Base-by-base conservation (phyloP, 2,329 filamentous ascomycete species). In the Calonectria naviculata region DNA sequence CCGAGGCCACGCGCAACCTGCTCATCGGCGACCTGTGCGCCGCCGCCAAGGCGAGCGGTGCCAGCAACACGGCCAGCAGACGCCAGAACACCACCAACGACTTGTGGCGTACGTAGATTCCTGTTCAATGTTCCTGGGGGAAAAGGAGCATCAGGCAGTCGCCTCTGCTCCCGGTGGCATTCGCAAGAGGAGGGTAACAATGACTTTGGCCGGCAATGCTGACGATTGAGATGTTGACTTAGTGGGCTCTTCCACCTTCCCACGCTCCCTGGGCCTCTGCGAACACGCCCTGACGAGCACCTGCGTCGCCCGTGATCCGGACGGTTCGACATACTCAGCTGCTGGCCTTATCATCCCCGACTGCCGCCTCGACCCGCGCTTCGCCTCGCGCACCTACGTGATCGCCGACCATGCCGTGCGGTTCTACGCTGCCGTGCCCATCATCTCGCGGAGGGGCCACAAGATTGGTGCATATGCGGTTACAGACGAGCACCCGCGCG, bases 381-480 rank as follows among this genome's bases (percentile, higher is more conserved):
- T 83, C 71, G 73, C 78, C 12, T 68, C 68, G 29, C 79, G 81
- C 5, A 71, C 79, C 2, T 83, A 83, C 61, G 82, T 83, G 1
- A 67, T 76, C 0, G 77, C 76, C 19, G 80, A 81, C 38, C 76
- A 78, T 7, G 78, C 76, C 24, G 77, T 83, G 4, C 79, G 82
- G n/a, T 84, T 84, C 71, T 84, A 83, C 56, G 82, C 82, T 6
- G 83, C 80, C 24, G 90, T 92, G 0, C 91, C 91, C 0, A 89
- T 93, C 65, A 86, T 87, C 29, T 90, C 89, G 4, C 86, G 86
- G 0, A 77, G 78, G 7, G 87, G 86, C 41, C 86, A 88, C 31
- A 87, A 89, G 56, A 89, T 93, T 67, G 92, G 92, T 12, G 87
- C 86, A 13, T 90, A 91, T 70, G 88, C 88, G 64, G 86, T 93